phyloP scores from a whole-genome alignment of 192 early-diverging fungal species.

The Jimgerdemannia lactiflua region DNA sequence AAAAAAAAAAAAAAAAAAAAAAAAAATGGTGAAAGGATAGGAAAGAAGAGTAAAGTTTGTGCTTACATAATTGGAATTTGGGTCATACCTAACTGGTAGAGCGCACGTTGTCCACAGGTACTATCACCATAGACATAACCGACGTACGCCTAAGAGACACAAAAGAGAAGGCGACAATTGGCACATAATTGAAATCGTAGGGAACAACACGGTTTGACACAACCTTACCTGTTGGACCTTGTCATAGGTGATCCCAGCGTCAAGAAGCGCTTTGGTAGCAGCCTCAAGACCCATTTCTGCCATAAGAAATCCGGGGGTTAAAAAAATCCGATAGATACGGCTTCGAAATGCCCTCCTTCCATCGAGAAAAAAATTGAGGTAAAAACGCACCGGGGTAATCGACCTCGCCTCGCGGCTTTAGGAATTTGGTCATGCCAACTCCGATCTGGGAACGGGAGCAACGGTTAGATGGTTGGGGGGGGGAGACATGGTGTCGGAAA shows the following conservation, averaged over 20 bases:
- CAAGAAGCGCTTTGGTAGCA: conserved; percentile 64
- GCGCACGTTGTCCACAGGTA: conserved; percentile 64
- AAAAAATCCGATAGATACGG: not conserved
- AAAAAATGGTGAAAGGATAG: not conserved
- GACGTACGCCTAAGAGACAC: conserved; percentile 23
- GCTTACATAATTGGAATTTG: conserved; percentile 55
- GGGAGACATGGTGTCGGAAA: not conserved
- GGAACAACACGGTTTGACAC: conserved; percentile 33
- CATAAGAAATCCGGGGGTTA: not conserved
- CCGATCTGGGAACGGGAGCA: conserved; percentile 23
- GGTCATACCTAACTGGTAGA: conserved; percentile 75
- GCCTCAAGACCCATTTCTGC: conserved; percentile 61
- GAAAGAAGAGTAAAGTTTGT: too few species aligned
- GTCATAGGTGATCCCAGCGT: conserved; percentile 70
- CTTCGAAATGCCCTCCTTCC: not conserved
- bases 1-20: not conserved
- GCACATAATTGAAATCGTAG: conserved; percentile 10
- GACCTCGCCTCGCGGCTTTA: conserved; percentile 49
- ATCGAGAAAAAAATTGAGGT: too few species aligned
- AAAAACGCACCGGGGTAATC: conserved; percentile 44
- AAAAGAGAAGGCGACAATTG: not conserved
- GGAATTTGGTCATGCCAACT: conserved; percentile 64
- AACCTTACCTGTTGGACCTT: conserved; percentile 45
- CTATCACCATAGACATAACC: conserved; percentile 61
- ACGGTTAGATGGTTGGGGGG: too few species aligned